Base-by-base conservation (phyloP, 1,284 basidiomycete species). In the Ceratobasidium sp. region DNA sequence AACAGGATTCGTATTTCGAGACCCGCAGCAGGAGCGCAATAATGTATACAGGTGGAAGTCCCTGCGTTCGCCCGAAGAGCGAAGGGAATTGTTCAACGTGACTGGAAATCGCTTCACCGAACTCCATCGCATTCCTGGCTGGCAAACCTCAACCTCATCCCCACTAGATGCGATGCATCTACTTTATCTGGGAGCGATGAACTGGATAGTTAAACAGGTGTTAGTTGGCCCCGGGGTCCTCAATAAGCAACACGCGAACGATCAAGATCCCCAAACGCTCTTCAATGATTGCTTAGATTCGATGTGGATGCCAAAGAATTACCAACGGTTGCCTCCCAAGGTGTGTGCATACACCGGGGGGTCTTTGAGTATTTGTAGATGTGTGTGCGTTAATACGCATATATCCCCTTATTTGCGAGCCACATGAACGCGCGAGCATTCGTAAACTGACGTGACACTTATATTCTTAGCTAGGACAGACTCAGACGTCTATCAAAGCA, bases 81-180 rank as follows among this genome's bases (percentile, higher is more conserved):
- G 36, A 22, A 17, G 9, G 7, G 17, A 11, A 1, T 47, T 64
- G 6, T 64, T 73, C 56, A 29, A 53, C 19, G 8, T 47, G 19
- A 73, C 72, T 15, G 60, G 72, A 4, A 73, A 47, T 41, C 1
- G 60, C 5, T 73, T 64, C 33, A 73, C 72, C 0, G 15, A 36
- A 24, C 29, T 73, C 1, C 60, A 73, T 19, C 33, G 5, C 0
- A 14, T 73, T 11, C 72, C 72, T 2, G 72, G 72, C 1, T 73
- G 72, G 71, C 59, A 73, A 15, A 73, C 59, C 0, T 27, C 59
- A 2, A 24, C 56, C 0, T 31, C 5, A 8, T 73, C 48, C 1
- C 71, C 59, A 1, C 59, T n/a, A 3, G 71, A 73, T 50, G n/a
- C 71, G 1, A 73, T 73, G 71, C 71, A 73, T 9, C 36, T 73